Conservation (phyloP, 192 early-diverging fungal genomes). For the Thoreauomyces humboldtii region DNA sequence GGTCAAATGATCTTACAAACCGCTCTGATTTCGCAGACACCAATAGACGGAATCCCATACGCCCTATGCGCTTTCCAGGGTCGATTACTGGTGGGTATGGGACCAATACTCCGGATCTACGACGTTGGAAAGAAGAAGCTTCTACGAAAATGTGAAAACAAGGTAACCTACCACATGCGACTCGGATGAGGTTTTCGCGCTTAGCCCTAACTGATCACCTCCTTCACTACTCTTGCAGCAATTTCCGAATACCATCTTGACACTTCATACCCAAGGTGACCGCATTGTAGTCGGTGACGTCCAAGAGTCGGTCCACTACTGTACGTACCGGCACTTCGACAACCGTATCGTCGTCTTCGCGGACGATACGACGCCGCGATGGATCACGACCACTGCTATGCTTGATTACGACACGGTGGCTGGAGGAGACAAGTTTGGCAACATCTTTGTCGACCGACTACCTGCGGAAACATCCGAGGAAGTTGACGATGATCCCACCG, state of each 20-base stretch:
- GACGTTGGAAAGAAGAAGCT: constrained; percentile 88
- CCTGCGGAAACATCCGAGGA: constrained; percentile 62
- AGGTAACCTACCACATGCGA: too few relatives aligned
- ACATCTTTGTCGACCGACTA: constrained; percentile 77
- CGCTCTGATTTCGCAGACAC: constrained; percentile 56
- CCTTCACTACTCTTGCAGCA: too few relatives aligned
- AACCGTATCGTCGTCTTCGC: constrained; percentile 89
- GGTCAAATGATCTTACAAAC: constrained; percentile 7
- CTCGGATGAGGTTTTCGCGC: too few relatives aligned
- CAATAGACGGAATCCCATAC: constrained; percentile 78
- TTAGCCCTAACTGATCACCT: too few relatives aligned
- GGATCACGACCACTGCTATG: constrained; percentile 75
- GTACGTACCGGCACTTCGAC: constrained; percentile 64
- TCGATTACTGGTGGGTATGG: constrained; percentile 82
- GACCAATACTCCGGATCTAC: constrained; percentile 84
- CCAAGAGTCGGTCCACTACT: constrained; percentile 84
- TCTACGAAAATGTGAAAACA: constrained; percentile 85
- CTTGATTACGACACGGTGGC: constrained; percentile 92
- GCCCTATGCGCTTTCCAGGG: constrained; percentile 86
- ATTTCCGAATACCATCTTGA: constrained; percentile 73
- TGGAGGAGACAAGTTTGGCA: constrained; percentile 97
- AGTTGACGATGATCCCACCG: constrained; percentile 86
- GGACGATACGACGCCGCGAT: constrained; percentile 87
- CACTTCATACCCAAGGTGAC: constrained; percentile 73
- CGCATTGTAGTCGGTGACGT: constrained; percentile 84